phyloP scores from a whole-genome alignment of 2,329 filamentous ascomycete species.

The Cercospora sp. region DNA sequence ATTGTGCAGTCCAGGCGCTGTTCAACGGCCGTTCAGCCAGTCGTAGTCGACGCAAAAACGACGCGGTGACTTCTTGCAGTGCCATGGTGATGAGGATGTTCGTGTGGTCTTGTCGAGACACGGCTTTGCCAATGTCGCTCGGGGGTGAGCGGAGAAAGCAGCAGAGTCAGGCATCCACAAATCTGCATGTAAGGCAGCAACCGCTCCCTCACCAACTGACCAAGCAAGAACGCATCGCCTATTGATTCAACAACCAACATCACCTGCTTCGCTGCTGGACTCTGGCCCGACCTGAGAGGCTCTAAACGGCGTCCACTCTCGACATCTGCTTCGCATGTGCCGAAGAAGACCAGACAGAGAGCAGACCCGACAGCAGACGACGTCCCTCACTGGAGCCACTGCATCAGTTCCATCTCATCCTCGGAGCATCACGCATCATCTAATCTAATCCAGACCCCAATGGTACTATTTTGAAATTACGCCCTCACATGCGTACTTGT shows the following conservation, averaged over 20 bases:
- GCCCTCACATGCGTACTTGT: neutral
- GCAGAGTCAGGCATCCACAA: neutral
- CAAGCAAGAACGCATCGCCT: neutral
- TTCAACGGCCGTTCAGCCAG: slow-evolving; percentile 24
- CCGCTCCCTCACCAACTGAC: too few species aligned
- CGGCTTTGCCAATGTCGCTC: neutral
- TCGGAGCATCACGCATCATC: neutral
- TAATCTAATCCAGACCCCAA: neutral
- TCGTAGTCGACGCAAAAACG: slow-evolving; percentile 34
- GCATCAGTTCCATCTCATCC: neutral
- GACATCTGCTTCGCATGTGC: too few species aligned
- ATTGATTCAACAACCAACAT: neutral
- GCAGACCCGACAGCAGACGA: neutral
- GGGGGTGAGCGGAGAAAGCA: neutral
- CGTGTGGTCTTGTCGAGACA: neutral
- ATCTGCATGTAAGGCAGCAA: neutral
- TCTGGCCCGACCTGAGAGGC: too few species aligned
- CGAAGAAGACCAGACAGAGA: too few species aligned
- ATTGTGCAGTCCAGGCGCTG: slow-evolving; percentile 31
- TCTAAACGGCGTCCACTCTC: too few species aligned
- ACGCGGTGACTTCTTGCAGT: slow-evolving; percentile 36
- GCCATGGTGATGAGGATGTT: slow-evolving; percentile 30
- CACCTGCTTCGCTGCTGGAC: neutral
- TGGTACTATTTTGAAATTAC: neutral
- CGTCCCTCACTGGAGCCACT: neutral